These are phyloP conservation scores for Nothophoma quercina DNA, from an alignment of 2,329 filamentous ascomycete genomes.

Conservation along the genomic window DNA sequence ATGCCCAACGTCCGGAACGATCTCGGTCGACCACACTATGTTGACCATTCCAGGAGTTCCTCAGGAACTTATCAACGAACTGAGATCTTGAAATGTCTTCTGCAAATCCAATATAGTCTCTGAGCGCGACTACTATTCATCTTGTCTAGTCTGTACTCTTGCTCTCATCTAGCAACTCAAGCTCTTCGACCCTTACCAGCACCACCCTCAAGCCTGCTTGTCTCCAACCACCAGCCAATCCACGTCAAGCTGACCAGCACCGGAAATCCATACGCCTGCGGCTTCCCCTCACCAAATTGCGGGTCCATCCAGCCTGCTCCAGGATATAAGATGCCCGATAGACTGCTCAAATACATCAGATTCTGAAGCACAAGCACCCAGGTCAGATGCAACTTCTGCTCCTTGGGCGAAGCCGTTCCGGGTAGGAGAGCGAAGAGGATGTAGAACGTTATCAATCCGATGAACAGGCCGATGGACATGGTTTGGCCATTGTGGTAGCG, in stretches of 20 bases:
- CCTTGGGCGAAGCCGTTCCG: neutral
- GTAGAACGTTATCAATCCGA: slow-evolving; percentile 40
- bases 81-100: no score
- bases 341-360: slow-evolving; percentile 55
- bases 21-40: neutral
- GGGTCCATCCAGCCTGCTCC: slow-evolving; percentile 55
- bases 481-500: slow-evolving; percentile 62
- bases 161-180: no score
- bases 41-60: no score
- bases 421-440: neutral
- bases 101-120: no score
- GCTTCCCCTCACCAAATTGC: slow-evolving; percentile 53
- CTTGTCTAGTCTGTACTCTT: no score
- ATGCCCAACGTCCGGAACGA: slow-evolving; percentile 7
- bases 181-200: no score
- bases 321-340: slow-evolving; percentile 58
- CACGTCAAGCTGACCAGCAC: slow-evolving; percentile 31
- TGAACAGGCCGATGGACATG: slow-evolving; percentile 55
- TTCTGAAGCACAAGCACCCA: slow-evolving; percentile 45
- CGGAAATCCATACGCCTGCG: slow-evolving; percentile 46
- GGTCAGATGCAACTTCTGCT: slow-evolving; percentile 18
- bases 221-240: slow-evolving; percentile 31
- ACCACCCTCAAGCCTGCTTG: no score
- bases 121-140: no score
- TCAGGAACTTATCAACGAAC: no score